Percentiles rank a stretch among this genome's conserved stretches.
Evolutionary conservation across 2,329 filamentous ascomycete genomes (phyloP).

Genomic region (Diaporthe velutina): DNA sequence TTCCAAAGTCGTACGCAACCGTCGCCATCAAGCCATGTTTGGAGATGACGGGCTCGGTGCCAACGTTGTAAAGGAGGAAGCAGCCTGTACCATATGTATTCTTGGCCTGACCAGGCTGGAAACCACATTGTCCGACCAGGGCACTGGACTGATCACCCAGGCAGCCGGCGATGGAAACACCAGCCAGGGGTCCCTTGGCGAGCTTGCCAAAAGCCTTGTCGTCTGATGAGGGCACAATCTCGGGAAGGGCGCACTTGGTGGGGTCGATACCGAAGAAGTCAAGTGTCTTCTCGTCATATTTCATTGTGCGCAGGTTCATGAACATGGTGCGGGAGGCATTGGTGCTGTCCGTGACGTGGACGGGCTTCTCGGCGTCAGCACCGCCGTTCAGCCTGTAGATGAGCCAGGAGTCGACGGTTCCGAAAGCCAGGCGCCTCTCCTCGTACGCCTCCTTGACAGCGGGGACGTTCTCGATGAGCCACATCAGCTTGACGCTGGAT

Average conservation of each 20-base stretch:
- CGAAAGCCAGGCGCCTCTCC: conserved; percentile 81
- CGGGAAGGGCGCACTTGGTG: conserved; percentile 80
- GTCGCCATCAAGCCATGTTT: conserved; percentile 87
- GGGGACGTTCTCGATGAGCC: conserved; percentile 81
- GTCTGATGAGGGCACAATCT: conserved; percentile 86
- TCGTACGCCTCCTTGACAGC: conserved; percentile 82
- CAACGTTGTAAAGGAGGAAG: conserved; percentile 91
- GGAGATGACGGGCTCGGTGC: conserved; percentile 86
- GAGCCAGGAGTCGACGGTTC: conserved; percentile 90
- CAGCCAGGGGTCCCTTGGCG: conserved; percentile 74
- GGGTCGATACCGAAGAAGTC: conserved; percentile 81
- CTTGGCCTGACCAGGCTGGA: conserved; percentile 85
- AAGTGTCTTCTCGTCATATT: conserved; percentile 84
- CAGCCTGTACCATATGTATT: conserved; percentile 94
- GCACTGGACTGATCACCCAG: conserved; percentile 90
- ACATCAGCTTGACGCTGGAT: conserved; percentile 86
- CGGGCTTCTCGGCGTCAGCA: conserved; percentile 65
- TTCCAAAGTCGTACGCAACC: conserved; percentile 85
- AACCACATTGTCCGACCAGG: conserved; percentile 87
- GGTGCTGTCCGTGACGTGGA: conserved; percentile 87
- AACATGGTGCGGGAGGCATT: conserved; percentile 96
- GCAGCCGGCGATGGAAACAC: conserved; percentile 83
- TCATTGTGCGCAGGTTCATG: conserved; percentile 84
- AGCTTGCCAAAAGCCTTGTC: conserved; percentile 79
- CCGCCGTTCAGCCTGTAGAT: conserved; percentile 87